Conservation (phyloP, 2,329 filamentous ascomycete species). For the Ilyonectria destructans region DNA sequence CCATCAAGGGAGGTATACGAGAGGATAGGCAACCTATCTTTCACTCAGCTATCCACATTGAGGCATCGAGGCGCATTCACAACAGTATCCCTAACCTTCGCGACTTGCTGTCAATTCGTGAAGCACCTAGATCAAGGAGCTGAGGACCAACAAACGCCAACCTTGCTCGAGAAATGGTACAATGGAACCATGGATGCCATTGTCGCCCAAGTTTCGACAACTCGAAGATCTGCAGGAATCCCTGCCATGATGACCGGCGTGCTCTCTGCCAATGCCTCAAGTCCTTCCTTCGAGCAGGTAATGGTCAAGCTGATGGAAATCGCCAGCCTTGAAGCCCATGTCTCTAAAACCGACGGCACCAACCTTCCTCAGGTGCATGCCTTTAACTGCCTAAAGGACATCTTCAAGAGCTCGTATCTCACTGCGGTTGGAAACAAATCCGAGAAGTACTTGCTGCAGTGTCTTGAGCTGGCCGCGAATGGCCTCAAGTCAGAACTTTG, state of each 20-base stretch:
- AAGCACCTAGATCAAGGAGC: slow-evolving; percentile 61
- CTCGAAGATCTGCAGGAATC: slow-evolving; percentile 91
- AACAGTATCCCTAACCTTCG: slow-evolving; percentile 91
- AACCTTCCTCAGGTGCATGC: slow-evolving; percentile 94
- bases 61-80: slow-evolving; percentile 95
- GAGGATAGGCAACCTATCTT: slow-evolving; percentile 81
- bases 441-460: slow-evolving; percentile 81
- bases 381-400: slow-evolving; percentile 92
- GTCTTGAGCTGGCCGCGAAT: slow-evolving; percentile 84
- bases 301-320: slow-evolving; percentile 76
- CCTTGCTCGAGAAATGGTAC: slow-evolving; percentile 80
- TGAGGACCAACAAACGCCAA: slow-evolving; percentile 51
- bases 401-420: slow-evolving; percentile 88
- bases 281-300: slow-evolving; percentile 75
- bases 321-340: slow-evolving; percentile 67
- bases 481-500: slow-evolving; percentile 88
- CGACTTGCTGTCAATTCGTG: slow-evolving; percentile 80
- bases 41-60: slow-evolving; percentile 85
- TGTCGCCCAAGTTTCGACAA: slow-evolving; percentile 83
- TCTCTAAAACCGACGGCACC: slow-evolving; percentile 73
- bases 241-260: slow-evolving; percentile 90
- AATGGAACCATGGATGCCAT: slow-evolving; percentile 80
- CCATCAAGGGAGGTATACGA: slow-evolving; percentile 72
- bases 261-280: slow-evolving; percentile 75
- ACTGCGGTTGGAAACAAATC: slow-evolving; percentile 80